Evolutionary conservation across 805 yeast species (phyloP).

Genomic region (Teunomyces aglyptinius): DNA sequence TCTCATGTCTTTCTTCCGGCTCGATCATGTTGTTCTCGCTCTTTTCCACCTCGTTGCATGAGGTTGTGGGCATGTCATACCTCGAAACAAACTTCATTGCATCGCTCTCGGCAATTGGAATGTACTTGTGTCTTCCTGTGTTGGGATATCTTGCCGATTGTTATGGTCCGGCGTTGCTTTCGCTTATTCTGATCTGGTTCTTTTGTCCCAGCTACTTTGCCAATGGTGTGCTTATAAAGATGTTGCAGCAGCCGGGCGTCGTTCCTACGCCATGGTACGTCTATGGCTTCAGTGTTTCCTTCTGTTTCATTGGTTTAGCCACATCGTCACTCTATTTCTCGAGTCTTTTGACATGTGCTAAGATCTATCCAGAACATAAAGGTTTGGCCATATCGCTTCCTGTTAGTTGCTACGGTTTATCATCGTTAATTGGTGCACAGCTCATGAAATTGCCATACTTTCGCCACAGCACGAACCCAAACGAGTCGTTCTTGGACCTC

Average conservation of each 20-base stretch:
- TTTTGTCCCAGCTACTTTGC: conserved; percentile 68
- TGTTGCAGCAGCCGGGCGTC: background rate
- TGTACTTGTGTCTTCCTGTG: conserved; percentile 80
- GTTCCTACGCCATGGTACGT: conserved; percentile 9
- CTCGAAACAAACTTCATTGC: conserved; percentile 68
- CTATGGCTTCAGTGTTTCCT: conserved; percentile 43
- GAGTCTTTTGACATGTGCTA: conserved; percentile 76
- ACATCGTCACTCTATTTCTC: conserved; percentile 73
- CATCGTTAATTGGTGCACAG: conserved; percentile 74
- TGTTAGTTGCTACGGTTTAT: conserved; percentile 81
- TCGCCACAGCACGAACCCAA: conserved; percentile 10
- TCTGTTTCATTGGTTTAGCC: conserved; percentile 63
- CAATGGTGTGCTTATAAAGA: conserved; percentile 23
- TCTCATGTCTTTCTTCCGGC: conserved; percentile 74
- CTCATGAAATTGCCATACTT: conserved; percentile 45
- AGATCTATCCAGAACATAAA: conserved; percentile 72
- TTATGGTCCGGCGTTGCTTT: conserved; percentile 77
- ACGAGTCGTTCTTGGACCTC: conserved; percentile 39
- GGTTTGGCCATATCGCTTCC: conserved; percentile 87
- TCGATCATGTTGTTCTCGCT: conserved; percentile 80
- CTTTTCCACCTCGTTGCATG: conserved; percentile 68
- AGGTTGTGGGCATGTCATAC: conserved; percentile 58
- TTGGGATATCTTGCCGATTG: conserved; percentile 80
- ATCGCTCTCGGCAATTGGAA: conserved; percentile 71
- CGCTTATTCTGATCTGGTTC: conserved; percentile 56